phyloP scores from a whole-genome alignment of 495 filamentous ascomycete species.

The Xylaria longipes region DNA sequence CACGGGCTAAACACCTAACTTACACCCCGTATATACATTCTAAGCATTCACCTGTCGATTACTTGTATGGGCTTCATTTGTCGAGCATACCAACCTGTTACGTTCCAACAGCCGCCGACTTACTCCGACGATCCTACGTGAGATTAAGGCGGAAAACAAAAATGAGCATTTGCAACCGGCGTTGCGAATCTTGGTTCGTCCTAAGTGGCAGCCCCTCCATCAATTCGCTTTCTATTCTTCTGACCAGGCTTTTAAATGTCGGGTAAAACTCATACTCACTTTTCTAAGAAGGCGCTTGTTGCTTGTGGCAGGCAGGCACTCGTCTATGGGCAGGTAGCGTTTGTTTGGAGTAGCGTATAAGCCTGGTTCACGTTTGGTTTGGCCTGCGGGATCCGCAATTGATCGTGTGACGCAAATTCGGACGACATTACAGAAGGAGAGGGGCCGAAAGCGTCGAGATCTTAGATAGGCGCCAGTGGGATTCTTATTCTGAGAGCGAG shows the following conservation, averaged over 20 bases:
- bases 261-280: slow-evolving; percentile 1
- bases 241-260: neutral
- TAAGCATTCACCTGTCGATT: slow-evolving; percentile 24
- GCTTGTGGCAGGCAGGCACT: slow-evolving; percentile 28
- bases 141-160: slow-evolving; percentile 12
- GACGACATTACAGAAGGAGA: slow-evolving; percentile 1
- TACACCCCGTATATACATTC: slow-evolving; percentile 23
- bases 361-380: slow-evolving; percentile 33
- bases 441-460: neutral
- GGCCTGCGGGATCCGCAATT: slow-evolving; percentile 30
- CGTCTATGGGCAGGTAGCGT: slow-evolving; percentile 31
- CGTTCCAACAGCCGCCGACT: neutral
- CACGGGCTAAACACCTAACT: slow-evolving; percentile 31
- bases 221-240: slow-evolving; percentile 21
- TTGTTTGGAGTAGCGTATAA: slow-evolving; percentile 40
- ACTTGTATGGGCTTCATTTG: slow-evolving; percentile 21
- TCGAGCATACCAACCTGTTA: slow-evolving; percentile 14
- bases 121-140: slow-evolving; percentile 3
- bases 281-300: slow-evolving; percentile 35
- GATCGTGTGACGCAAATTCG: slow-evolving; percentile 22
- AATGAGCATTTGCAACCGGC: slow-evolving; percentile 23
- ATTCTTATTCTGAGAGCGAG: neutral
- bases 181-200: slow-evolving; percentile 22
- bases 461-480: neutral
- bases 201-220: slow-evolving; percentile 1